These are phyloP conservation scores for Talaromyces islandicus DNA, from an alignment of 2,329 filamentous ascomycete genomes.

Conservation along the genomic window DNA sequence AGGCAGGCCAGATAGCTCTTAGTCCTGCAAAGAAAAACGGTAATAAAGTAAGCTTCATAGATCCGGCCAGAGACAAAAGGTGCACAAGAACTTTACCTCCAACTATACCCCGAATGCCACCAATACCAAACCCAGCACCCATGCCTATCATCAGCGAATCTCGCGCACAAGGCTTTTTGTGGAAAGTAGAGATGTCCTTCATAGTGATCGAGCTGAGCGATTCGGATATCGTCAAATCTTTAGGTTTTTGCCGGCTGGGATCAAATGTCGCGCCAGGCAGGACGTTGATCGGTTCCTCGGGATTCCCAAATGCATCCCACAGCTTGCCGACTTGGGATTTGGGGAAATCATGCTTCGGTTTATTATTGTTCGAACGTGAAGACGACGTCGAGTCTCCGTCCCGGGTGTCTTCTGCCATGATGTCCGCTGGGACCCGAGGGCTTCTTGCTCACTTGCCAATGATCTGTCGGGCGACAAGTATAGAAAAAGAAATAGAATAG, in stretches of 20 bases:
- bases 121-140: constrained; percentile 67
- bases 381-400: constrained; percentile 15
- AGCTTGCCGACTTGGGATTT: constrained; percentile 43
- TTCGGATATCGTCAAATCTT: constrained; percentile 36
- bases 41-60: neutral
- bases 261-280: constrained; percentile 53
- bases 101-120: constrained; percentile 66
- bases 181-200: constrained; percentile 55
- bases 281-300: constrained; percentile 47
- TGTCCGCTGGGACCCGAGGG: constrained; percentile 3
- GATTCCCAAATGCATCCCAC: constrained; percentile 43
- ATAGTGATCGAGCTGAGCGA: constrained; percentile 42
- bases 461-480: neutral
- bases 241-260: constrained; percentile 53
- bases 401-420: constrained; percentile 37
- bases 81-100: constrained; percentile 55
- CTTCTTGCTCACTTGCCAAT: constrained; percentile 7
- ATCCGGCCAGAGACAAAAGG: neutral
- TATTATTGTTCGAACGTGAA: constrained; percentile 21
- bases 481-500: neutral
- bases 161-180: constrained; percentile 76
- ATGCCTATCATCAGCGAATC: constrained; percentile 81
- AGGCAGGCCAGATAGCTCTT: constrained; percentile 60
- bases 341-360: constrained; percentile 36
- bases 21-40: constrained; percentile 18